Percentiles rank a stretch among this genome's conserved stretches.
Conservation (phyloP, 2,329 filamentous ascomycete genomes). For the Pseudogymnoascus sp. region DNA sequence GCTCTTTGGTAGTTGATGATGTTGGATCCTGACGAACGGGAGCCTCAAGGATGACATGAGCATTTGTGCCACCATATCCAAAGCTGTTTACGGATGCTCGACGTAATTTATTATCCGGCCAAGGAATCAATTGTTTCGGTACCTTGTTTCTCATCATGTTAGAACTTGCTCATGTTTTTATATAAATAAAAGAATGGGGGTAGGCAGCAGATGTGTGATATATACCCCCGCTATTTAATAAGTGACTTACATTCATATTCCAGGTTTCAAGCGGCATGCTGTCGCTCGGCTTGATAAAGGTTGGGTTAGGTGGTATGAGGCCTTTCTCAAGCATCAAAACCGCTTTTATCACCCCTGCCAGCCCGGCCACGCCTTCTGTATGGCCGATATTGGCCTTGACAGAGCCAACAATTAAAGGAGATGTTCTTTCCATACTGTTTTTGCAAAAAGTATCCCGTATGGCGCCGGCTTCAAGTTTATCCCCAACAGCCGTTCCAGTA, state of each 20-base stretch:
- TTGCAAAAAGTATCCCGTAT: conserved; percentile 16
- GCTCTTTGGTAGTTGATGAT: too few relatives aligned
- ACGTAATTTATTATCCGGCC: neutral
- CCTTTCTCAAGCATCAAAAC: conserved; percentile 25
- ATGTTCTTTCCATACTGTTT: conserved; percentile 1
- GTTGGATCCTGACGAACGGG: too few relatives aligned
- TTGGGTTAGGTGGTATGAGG: conserved; percentile 23
- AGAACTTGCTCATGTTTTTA: conserved; percentile 10
- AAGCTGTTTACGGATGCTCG: conserved; percentile 22
- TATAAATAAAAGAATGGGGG: neutral
- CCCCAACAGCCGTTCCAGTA: conserved; percentile 7
- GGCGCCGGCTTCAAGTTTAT: conserved; percentile 12
- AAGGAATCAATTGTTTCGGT: neutral
- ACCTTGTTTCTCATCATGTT: neutral
- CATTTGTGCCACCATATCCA: conserved; percentile 39
- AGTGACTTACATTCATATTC: neutral
- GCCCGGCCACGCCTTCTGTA: conserved; percentile 17
- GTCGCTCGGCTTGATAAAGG: conserved; percentile 23
- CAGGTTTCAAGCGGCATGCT: neutral
- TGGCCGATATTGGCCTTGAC: conserved; percentile 17
- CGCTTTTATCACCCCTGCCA: conserved; percentile 19
- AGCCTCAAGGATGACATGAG: conserved; percentile 29
- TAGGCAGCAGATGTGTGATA: neutral
- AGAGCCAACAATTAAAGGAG: neutral
- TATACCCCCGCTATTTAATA: neutral